These are phyloP conservation scores for Hymenotorrendiella dingleyae DNA, from an alignment of 2,329 filamentous ascomycete genomes.

Conservation along the genomic window DNA sequence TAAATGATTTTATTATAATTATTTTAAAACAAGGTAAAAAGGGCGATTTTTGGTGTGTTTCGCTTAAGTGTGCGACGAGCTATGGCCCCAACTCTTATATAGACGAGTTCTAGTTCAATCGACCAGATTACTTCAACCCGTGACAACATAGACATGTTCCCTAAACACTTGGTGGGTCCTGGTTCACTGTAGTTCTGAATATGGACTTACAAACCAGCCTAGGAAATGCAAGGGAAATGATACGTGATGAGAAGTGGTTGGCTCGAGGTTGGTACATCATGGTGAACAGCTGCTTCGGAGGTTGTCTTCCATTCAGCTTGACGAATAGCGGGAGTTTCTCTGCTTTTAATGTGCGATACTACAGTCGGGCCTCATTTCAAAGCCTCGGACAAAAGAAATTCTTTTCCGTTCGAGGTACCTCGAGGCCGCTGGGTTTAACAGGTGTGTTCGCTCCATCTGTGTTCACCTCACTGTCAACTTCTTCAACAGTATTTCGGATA, in stretches of 20 bases:
- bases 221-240: conserved; percentile 27
- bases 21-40: no score
- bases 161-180: no score
- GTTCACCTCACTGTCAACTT: conserved; percentile 24
- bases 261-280: conserved; percentile 14
- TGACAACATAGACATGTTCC: no score
- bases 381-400: neutral
- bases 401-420: neutral
- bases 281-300: conserved; percentile 20
- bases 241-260: conserved; percentile 23
- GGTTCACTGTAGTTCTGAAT: neutral
- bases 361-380: neutral
- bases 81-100: no score
- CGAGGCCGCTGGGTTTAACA: neutral
- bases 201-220: conserved; percentile 17
- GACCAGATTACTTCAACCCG: no score
- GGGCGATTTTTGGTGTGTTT: no score
- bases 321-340: conserved; percentile 5
- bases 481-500: conserved; percentile 4
- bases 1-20: no score
- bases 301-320: neutral
- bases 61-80: no score
- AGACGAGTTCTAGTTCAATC: no score
- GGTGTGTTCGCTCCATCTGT: conserved; percentile 32
- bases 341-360: neutral